Percentiles rank a stretch among this genome's conserved stretches.
Conservation (phyloP, 148 eudicot genomes). For the Mesembryanthemum crystallinum region DNA sequence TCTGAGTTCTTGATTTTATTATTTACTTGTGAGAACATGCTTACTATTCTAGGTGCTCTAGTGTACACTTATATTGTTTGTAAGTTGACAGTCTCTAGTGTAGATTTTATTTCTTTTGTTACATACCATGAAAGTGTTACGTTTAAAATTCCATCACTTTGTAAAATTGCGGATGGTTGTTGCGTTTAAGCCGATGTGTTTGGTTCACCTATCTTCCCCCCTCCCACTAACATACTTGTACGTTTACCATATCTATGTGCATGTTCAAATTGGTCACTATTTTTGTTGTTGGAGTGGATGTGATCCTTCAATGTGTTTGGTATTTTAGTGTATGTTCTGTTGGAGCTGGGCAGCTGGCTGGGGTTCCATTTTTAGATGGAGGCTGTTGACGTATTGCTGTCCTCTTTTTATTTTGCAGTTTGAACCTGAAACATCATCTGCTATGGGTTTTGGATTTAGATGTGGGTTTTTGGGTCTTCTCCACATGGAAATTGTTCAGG, state of each 20-base stretch:
- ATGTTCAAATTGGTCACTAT: not conserved
- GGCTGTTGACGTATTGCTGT: slow-evolving; percentile 5
- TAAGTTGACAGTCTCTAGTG: not conserved
- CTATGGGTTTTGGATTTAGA: slow-evolving; percentile 99
- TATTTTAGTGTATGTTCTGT: not conserved
- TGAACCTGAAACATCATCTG: slow-evolving; percentile 97
- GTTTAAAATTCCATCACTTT: not conserved
- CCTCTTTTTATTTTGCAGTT: slow-evolving; percentile 54
- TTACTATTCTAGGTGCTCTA: not conserved
- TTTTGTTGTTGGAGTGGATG: not conserved
- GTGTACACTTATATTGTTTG: not conserved
- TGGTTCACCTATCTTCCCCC: not conserved
- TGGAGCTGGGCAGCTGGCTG: not conserved
- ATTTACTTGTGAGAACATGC: not conserved
- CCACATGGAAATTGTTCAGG: slow-evolving; percentile 99
- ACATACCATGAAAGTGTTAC: not conserved
- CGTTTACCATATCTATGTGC: not conserved
- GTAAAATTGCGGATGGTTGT: not conserved
- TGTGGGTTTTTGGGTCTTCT: slow-evolving; percentile 98
- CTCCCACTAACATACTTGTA: not conserved
- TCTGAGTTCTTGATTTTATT: too few relatives aligned
- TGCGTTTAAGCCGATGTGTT: not conserved
- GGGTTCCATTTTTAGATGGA: slow-evolving; percentile 4
- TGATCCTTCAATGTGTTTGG: not conserved
- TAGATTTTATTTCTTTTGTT: not conserved